Base-by-base conservation (phyloP, 2,329 filamentous ascomycete species). In the Hymenoscyphus scutula region DNA sequence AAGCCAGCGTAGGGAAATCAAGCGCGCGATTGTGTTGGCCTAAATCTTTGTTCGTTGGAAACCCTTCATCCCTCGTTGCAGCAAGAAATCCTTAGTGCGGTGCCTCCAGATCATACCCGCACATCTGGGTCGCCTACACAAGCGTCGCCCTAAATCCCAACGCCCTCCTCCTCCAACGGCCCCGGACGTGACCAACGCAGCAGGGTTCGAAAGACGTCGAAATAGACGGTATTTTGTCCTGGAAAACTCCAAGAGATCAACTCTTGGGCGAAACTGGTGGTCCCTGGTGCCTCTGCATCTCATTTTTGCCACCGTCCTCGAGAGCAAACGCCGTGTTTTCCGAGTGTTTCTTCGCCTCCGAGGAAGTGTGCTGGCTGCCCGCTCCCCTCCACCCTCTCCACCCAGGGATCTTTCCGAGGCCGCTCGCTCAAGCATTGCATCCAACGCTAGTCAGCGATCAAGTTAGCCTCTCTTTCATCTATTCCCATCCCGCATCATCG, bases 111-210 rank as follows among this genome's bases (percentile, higher is more conserved):
- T 65, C 51, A 56, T 63, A 68, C 65, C 70, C 69, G 59, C 59
- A 37, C 61, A 55, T 65, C 59, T 71, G 68, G 69, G 65, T 71
- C 68, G 67, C 65, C 66, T 67, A 67, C 60, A 37, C 55, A 53
- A 17, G 58, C 60, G 17, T 30, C 37, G 25, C 37, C 25, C 23
- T 61, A 60, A 57, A 25, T 48, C 37, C 27, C 34, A 60, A 37
- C 37, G 38, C 38, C n/a, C 51, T 56, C 61, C 57, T 61, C 57
- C 59, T 45, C 15, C 61, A 59, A 60, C 54, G 55, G 51, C 55
- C 57, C 58, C 62, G 61, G 30, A 54, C 51, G 25, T 54, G 29
- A 54, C 29, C 51, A 54, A 54, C 29, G 51, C 51, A 32, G 51
- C 29, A 54, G 51, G 51, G 25, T 30, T 29, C 51, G 51, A 54